Conservation (phyloP, 495 filamentous ascomycete genomes). For the Barbatosphaeria neglecta region DNA sequence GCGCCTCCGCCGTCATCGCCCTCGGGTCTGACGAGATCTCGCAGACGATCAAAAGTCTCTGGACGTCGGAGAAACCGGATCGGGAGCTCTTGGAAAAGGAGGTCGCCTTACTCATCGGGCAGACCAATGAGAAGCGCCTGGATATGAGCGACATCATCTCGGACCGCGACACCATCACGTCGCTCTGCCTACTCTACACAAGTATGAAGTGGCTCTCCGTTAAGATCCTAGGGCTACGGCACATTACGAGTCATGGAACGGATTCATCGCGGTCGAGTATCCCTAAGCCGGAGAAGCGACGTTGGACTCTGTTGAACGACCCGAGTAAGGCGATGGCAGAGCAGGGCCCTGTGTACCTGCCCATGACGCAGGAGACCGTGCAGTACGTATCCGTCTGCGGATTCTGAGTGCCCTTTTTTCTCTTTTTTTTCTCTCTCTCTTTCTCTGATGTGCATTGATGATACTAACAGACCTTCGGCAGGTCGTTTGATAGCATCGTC, state of each 20-base stretch:
- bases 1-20: conserved; percentile 62
- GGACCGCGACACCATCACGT: conserved; percentile 73
- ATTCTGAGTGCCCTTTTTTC: too few species aligned
- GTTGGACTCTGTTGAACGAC: conserved; percentile 74
- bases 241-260: conserved; percentile 49
- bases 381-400: conserved; percentile 32
- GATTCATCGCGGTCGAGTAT: conserved; percentile 37
- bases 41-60: conserved; percentile 52
- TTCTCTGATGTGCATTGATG: not conserved
- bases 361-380: conserved; percentile 78
- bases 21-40: conserved; percentile 53
- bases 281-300: conserved; percentile 42
- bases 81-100: conserved; percentile 47
- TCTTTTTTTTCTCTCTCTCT: too few species aligned
- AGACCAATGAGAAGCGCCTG: conserved; percentile 51
- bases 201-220: conserved; percentile 96
- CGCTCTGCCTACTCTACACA: conserved; percentile 78
- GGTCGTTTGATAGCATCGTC: conserved; percentile 78
- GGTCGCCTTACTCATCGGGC: conserved; percentile 51
- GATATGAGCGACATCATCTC: conserved; percentile 73
- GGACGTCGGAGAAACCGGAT: conserved; percentile 37
- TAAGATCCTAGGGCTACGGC: conserved; percentile 63
- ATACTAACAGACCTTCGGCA: conserved; percentile 21
- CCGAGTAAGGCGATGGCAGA: conserved; percentile 32
- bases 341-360: conserved; percentile 61